Evolutionary conservation across 2,329 filamentous ascomycete species (phyloP).

Genomic region (Sporothrix dimorphospora): DNA sequence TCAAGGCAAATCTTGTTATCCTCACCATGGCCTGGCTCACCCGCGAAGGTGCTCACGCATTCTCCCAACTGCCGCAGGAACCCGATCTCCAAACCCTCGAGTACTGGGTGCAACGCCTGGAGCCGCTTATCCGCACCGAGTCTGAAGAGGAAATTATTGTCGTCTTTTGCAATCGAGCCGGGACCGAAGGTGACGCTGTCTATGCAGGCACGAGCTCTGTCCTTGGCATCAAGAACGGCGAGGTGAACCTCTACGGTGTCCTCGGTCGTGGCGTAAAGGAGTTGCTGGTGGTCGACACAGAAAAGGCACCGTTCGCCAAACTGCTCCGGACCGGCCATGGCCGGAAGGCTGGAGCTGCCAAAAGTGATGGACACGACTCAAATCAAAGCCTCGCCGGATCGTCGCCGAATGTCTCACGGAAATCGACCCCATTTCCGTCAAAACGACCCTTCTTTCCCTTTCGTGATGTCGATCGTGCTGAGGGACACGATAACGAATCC

Average conservation of each 20-base stretch:
- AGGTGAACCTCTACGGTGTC: slow-evolving; percentile 69
- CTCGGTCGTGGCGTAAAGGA: slow-evolving; percentile 72
- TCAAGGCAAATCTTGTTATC: slow-evolving; percentile 64
- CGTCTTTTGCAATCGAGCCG: slow-evolving; percentile 71
- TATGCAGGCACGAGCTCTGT: slow-evolving; percentile 78
- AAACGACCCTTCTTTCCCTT: neutral
- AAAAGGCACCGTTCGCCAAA: slow-evolving; percentile 48
- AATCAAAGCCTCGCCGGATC: neutral
- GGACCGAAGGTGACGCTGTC: slow-evolving; percentile 64
- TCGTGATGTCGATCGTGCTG: neutral
- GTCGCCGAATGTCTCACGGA: neutral
- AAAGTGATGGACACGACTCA: neutral
- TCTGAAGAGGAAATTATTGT: slow-evolving; percentile 64
- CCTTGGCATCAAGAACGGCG: slow-evolving; percentile 65
- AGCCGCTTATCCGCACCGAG: slow-evolving; percentile 62
- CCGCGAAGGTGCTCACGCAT: slow-evolving; percentile 51
- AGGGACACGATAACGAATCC: neutral
- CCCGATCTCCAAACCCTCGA: slow-evolving; percentile 74
- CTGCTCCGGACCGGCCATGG: slow-evolving; percentile 44
- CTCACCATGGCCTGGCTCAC: slow-evolving; percentile 81
- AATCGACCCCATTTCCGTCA: neutral
- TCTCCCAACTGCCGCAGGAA: slow-evolving; percentile 54
- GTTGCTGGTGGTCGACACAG: slow-evolving; percentile 69
- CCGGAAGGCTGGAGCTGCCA: neutral
- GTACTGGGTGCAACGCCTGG: slow-evolving; percentile 75